A percentile compares a stretch with the other conserved stretches of the same genome.
Conservation (phyloP, 2,329 filamentous ascomycete species). For the Fusarium compactum region DNA sequence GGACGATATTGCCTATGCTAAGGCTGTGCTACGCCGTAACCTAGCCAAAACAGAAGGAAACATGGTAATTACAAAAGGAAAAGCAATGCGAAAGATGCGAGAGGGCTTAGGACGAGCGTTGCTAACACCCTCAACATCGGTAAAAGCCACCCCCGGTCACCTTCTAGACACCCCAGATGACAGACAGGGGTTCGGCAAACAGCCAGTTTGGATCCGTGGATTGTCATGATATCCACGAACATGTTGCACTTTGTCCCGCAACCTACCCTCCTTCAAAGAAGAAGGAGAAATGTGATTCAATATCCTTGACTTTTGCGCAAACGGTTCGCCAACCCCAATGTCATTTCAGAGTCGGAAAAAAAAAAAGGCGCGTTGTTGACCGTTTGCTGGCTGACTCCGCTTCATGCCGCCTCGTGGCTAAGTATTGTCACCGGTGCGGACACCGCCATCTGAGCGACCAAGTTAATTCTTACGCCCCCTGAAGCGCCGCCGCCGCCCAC, state of each 20-base stretch:
- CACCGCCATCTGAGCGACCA: slow-evolving; percentile 36
- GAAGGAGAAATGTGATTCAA: slow-evolving; percentile 18
- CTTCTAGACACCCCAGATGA: slow-evolving; percentile 32
- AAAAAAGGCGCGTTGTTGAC: slow-evolving; percentile 30
- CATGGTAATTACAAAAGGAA: slow-evolving; percentile 18
- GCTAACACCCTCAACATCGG: slow-evolving; percentile 25
- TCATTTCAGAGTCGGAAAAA: slow-evolving; percentile 7
- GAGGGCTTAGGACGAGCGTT: slow-evolving; percentile 16
- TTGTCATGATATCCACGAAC: slow-evolving; percentile 36
- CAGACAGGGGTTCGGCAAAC: slow-evolving; percentile 37
- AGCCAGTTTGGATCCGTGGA: slow-evolving; percentile 36
- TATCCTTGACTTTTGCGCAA: slow-evolving; percentile 16
- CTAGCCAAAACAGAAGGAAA: slow-evolving; percentile 22
- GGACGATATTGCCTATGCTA: slow-evolving; percentile 10
- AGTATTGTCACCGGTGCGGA: slow-evolving; percentile 39
- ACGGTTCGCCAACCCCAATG: slow-evolving; percentile 24
- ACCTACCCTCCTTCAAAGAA: slow-evolving; percentile 26
- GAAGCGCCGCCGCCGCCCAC: slow-evolving; percentile 36
- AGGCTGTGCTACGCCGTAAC: slow-evolving; percentile 33
- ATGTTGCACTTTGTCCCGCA: slow-evolving; percentile 24
- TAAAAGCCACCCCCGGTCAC: slow-evolving; percentile 28
- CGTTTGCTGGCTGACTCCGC: slow-evolving; percentile 37
- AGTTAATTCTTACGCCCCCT: slow-evolving; percentile 30
- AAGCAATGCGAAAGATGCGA: slow-evolving; percentile 30
- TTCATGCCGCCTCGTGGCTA: slow-evolving; percentile 40